Percentiles rank a stretch among this genome's conserved stretches.
phyloP scores from a whole-genome alignment of 345 rosid genomes.

The Murraya koenigii region DNA sequence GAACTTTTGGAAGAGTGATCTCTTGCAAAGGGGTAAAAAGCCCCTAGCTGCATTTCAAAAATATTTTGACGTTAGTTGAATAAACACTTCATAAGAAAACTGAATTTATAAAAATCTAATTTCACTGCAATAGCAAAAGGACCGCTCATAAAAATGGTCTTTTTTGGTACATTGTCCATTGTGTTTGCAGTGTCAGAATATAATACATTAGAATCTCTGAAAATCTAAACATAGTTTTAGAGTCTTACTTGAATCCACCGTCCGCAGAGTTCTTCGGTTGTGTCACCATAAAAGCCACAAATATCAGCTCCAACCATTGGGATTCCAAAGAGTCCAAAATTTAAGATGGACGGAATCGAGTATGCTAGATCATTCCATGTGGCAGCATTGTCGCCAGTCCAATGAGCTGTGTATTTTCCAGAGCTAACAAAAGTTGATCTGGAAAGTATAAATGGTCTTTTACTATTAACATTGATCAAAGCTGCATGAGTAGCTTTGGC shows the following conservation, averaged over 20 bases:
- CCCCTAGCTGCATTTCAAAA: neutral
- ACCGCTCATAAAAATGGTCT: too few species aligned
- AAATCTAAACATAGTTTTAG: neutral
- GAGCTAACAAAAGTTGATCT: constrained; percentile 28
- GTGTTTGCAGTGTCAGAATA: neutral
- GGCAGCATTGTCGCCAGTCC: constrained; percentile 11
- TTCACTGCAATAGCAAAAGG: neutral
- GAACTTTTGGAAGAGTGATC: neutral
- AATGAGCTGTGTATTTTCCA: constrained; percentile 33
- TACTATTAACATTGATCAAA: neutral
- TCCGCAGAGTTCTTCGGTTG: constrained; percentile 2
- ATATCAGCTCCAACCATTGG: constrained; percentile 30
- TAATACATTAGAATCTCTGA: too few species aligned
- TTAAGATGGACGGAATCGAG: neutral
- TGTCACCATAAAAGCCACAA: neutral
- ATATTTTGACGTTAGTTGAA: neutral
- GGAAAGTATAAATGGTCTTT: neutral
- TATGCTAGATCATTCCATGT: constrained; percentile 6
- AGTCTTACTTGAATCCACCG: constrained; percentile 6
- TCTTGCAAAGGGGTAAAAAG: constrained; percentile 5
- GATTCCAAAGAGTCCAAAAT: constrained; percentile 35
- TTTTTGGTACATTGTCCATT: neutral
- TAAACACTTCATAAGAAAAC: neutral
- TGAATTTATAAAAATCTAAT: neutral
- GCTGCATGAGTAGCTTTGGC: neutral